Conservation (phyloP, 805 yeast species). For the Myxozyma udenii region DNA sequence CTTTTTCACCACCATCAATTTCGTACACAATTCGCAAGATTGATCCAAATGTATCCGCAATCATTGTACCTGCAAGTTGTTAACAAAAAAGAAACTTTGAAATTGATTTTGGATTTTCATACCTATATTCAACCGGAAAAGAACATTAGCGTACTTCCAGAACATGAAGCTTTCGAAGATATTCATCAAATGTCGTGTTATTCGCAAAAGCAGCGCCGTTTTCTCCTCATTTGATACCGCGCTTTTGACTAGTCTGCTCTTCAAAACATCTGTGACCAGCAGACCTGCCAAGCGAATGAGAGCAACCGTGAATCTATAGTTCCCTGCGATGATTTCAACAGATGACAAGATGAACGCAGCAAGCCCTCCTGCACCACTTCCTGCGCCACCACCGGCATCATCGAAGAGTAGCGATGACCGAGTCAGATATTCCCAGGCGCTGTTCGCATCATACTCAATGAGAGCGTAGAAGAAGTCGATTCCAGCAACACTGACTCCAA, state of each 20-base stretch:
- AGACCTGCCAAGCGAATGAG: conserved; percentile 54
- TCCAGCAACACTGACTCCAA: conserved; percentile 46
- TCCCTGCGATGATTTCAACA: conserved; percentile 66
- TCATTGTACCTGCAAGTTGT: conserved; percentile 3
- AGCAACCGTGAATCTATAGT: conserved; percentile 60
- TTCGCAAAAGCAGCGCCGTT: conserved; percentile 52
- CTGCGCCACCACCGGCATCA: conserved; percentile 37
- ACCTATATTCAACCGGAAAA: conserved; percentile 63
- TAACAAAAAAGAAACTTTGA: background rate
- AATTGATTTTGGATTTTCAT: conserved; percentile 33
- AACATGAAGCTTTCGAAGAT: conserved; percentile 70
- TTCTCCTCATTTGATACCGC: conserved; percentile 45
- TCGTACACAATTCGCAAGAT: conserved; percentile 56
- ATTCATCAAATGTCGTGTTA: conserved; percentile 56
- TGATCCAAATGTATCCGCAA: conserved; percentile 48
- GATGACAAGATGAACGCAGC: conserved; percentile 63
- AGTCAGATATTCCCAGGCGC: conserved; percentile 77
- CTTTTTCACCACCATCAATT: conserved; percentile 43
- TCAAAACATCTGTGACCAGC: conserved; percentile 48
- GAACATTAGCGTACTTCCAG: conserved; percentile 60
- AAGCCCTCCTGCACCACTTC: conserved; percentile 62
- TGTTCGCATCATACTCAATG: conserved; percentile 51
- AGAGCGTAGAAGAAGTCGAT: conserved; percentile 51
- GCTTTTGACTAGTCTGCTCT: conserved; percentile 12
- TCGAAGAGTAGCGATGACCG: conserved; percentile 55